Conservation (phyloP, 2,329 filamentous ascomycete species). For the Juglanconis juglandina region DNA sequence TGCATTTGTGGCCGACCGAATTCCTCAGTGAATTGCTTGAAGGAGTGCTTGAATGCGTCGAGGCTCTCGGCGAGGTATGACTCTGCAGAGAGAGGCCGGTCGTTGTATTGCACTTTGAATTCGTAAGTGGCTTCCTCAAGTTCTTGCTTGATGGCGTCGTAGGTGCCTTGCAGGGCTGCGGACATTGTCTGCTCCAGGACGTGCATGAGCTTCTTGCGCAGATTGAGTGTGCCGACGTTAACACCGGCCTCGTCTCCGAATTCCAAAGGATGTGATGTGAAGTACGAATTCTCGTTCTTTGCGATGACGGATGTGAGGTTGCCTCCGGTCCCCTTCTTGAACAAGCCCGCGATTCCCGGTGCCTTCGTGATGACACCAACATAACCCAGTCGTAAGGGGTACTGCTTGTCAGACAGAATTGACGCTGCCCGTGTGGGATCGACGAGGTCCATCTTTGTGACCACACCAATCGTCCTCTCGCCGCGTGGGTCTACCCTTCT, state of each 20-base stretch:
- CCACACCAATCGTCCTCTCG: slow-evolving; percentile 95
- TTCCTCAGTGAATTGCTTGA: slow-evolving; percentile 85
- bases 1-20: slow-evolving; percentile 90
- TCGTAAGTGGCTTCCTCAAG: slow-evolving; percentile 96
- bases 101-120: slow-evolving; percentile 99
- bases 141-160: slow-evolving; percentile 89
- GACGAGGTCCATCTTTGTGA: slow-evolving; percentile 98
- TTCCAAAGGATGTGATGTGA: slow-evolving; percentile 75
- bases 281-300: slow-evolving; percentile 85
- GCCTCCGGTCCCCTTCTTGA: slow-evolving; percentile 69
- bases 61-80: slow-evolving; percentile 94
- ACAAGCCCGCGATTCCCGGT: slow-evolving; percentile 68
- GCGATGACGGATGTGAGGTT: slow-evolving; percentile 79
- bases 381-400: slow-evolving; percentile 90
- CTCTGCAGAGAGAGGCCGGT: slow-evolving; percentile 88
- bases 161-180: slow-evolving; percentile 80
- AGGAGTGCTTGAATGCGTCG: slow-evolving; percentile 95
- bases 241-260: slow-evolving; percentile 73
- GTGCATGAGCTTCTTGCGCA: slow-evolving; percentile 95
- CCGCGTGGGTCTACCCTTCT: slow-evolving; percentile 89
- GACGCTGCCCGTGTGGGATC: slow-evolving; percentile 73
- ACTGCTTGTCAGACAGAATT: slow-evolving; percentile 85
- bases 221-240: slow-evolving; percentile 75
- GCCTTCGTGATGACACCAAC: slow-evolving; percentile 90
- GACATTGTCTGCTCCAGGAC: slow-evolving; percentile 98